Percentiles rank a stretch among this genome's conserved stretches.
Conservation (phyloP, 805 yeast genomes). For the Myxozyma melibiosi region DNA sequence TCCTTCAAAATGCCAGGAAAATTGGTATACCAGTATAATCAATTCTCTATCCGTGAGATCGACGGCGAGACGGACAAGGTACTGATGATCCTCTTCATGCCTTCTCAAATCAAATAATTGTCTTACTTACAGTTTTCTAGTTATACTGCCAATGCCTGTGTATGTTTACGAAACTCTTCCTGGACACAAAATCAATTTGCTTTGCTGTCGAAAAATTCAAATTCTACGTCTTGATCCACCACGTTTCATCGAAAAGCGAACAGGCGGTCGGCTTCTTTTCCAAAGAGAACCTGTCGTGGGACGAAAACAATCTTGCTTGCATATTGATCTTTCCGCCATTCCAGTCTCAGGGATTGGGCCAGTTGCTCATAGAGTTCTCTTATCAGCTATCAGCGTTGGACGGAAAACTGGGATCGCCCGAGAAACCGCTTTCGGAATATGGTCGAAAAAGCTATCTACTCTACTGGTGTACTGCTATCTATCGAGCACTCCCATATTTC, state of each 20-base stretch:
- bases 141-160: slow-evolving; percentile 81
- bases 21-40: slow-evolving; percentile 63
- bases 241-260: slow-evolving; percentile 25
- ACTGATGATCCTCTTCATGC: background rate
- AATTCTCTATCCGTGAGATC: slow-evolving; percentile 62
- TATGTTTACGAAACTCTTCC: slow-evolving; percentile 80
- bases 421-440: slow-evolving; percentile 80
- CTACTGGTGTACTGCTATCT: slow-evolving; percentile 69
- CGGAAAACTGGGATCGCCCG: slow-evolving; percentile 74
- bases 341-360: slow-evolving; percentile 77
- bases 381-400: slow-evolving; percentile 72
- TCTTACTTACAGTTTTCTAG: slow-evolving; percentile 29
- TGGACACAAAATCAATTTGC: slow-evolving; percentile 87
- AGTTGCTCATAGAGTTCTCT: slow-evolving; percentile 78
- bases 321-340: slow-evolving; percentile 90
- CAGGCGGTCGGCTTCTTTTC: slow-evolving; percentile 90
- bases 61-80: slow-evolving; percentile 60
- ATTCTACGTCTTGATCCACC: slow-evolving; percentile 58
- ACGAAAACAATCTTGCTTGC: slow-evolving; percentile 85
- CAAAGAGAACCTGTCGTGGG: slow-evolving; percentile 75
- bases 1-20: slow-evolving; percentile 58
- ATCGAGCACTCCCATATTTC: slow-evolving; percentile 35
- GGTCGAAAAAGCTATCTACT: slow-evolving; percentile 72
- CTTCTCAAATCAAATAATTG: background rate
- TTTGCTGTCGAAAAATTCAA: slow-evolving; percentile 78